These are phyloP conservation scores for Phoma sp. DNA, from an alignment of 2,329 filamentous ascomycete genomes.

Conservation along the genomic window DNA sequence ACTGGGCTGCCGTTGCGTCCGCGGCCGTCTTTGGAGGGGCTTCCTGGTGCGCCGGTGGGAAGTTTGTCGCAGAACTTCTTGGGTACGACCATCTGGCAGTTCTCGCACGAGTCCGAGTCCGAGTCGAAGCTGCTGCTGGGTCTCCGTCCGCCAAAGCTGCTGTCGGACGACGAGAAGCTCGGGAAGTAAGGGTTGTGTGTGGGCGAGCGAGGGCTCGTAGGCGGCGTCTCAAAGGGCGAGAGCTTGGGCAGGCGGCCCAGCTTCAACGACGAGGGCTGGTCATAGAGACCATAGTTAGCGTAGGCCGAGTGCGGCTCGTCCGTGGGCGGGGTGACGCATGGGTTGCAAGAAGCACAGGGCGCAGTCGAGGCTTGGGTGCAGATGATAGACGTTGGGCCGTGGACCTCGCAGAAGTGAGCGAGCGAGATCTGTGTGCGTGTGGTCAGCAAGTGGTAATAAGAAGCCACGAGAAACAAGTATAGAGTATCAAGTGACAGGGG, in stretches of 20 bases:
- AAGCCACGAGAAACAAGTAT: neutral
- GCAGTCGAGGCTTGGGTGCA: slow-evolving; percentile 65
- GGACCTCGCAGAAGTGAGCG: slow-evolving; percentile 68
- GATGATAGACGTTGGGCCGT: slow-evolving; percentile 67
- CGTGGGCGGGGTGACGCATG: slow-evolving; percentile 52
- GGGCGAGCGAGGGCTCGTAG: slow-evolving; percentile 49
- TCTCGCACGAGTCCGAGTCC: slow-evolving; percentile 63
- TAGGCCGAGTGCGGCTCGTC: slow-evolving; percentile 44
- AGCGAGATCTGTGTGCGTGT: slow-evolving; percentile 60
- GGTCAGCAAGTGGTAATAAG: slow-evolving; percentile 25
- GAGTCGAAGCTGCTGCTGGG: slow-evolving; percentile 49
- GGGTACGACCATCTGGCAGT: slow-evolving; percentile 63
- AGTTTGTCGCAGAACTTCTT: slow-evolving; percentile 61
- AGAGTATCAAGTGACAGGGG: neutral
- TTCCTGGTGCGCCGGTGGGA: slow-evolving; percentile 60
- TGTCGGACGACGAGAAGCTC: slow-evolving; percentile 39
- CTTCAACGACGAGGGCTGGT: slow-evolving; percentile 41
- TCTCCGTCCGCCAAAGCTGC: slow-evolving; percentile 40
- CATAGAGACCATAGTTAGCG: slow-evolving; percentile 44
- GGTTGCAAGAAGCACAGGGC: slow-evolving; percentile 61
- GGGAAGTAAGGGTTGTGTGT: slow-evolving; percentile 59
- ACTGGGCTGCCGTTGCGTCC: slow-evolving; percentile 61
- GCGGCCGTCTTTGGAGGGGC: slow-evolving; percentile 56
- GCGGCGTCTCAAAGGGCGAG: slow-evolving; percentile 51
- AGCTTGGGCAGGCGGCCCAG: slow-evolving; percentile 43